phyloP scores from a whole-genome alignment of 1,139 yeast species.

The Candida glucosophila region DNA sequence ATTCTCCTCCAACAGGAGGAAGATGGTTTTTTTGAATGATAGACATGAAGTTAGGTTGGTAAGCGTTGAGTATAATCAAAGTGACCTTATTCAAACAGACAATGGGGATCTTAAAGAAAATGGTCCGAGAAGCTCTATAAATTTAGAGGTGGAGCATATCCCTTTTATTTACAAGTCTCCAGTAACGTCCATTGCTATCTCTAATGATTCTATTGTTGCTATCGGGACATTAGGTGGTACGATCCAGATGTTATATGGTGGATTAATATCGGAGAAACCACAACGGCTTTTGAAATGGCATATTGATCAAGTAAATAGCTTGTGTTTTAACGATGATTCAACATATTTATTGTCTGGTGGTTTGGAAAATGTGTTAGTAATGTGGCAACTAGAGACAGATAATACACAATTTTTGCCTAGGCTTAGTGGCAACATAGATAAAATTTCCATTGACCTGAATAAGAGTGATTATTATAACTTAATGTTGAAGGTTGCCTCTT shows the following conservation, averaged over 20 bases:
- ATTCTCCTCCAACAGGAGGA: constrained; percentile 37
- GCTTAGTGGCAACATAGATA: constrained; percentile 64
- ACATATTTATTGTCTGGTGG: constrained; percentile 90
- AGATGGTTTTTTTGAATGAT: constrained; percentile 34
- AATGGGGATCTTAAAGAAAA: constrained; percentile 6
- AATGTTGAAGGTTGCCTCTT: constrained; percentile 33
- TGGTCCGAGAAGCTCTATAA: constrained; percentile 22
- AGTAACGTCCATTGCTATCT: constrained; percentile 52
- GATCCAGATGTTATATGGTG: constrained; percentile 61
- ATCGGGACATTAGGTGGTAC: constrained; percentile 78
- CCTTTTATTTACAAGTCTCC: constrained; percentile 33
- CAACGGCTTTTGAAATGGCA: constrained; percentile 86
- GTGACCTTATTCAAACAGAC: constrained; percentile 2
- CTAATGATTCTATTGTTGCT: constrained; percentile 63
- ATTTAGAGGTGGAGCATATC: constrained; percentile 23
- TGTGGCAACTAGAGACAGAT: constrained; percentile 90
- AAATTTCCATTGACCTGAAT: constrained; percentile 44
- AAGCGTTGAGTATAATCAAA: constrained; percentile 7
- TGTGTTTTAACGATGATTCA: constrained; percentile 62
- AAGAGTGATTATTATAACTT: constrained; percentile 59
- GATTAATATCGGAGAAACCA: constrained; percentile 24
- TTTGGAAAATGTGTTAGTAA: constrained; percentile 80
- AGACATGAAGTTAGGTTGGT: constrained; percentile 24
- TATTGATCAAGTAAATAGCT: constrained; percentile 65
- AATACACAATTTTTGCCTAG: constrained; percentile 90